A percentile compares a stretch with the other conserved stretches of the same genome.
phyloP scores from a whole-genome alignment of 441 rosid genomes.

The Populus hybrid region DNA sequence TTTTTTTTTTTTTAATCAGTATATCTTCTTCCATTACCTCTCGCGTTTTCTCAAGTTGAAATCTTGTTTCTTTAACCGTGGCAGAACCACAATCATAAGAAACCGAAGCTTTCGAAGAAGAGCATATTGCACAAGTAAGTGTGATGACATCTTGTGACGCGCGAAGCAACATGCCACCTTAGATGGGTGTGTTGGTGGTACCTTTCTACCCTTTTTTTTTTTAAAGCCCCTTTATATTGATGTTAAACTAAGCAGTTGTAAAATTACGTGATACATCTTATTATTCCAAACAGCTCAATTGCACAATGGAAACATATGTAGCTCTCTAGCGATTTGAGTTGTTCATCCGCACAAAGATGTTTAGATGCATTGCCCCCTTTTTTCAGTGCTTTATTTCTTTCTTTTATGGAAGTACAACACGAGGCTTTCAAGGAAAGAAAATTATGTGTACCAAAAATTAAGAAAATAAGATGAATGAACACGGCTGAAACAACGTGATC shows the following conservation, averaged over 20 bases:
- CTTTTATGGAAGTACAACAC: not conserved
- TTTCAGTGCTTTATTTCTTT: not conserved
- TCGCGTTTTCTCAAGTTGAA: not conserved
- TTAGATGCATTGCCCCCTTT: not conserved
- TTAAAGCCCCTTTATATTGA: not conserved
- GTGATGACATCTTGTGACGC: not conserved
- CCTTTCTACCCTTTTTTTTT: too few species aligned
- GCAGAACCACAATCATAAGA: conserved; percentile 73
- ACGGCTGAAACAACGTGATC: conserved; percentile 11
- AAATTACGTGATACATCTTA: not conserved
- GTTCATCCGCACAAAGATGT: not conserved
- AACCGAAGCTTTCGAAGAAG: conserved; percentile 65
- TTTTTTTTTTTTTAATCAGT: not conserved
- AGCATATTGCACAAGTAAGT: conserved; percentile 76
- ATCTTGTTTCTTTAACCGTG: conserved; percentile 9
- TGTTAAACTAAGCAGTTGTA: not conserved
- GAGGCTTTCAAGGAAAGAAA: not conserved
- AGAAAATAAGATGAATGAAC: conserved; percentile 18
- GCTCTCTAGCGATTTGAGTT: not conserved
- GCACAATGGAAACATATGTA: not conserved
- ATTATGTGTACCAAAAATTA: not conserved
- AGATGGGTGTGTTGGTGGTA: not conserved
- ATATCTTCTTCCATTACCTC: not conserved
- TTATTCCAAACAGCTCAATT: not conserved
- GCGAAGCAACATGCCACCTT: not conserved